Evolutionary conservation across 805 yeast genomes (phyloP).

Genomic region (Clavispora carvajalis): DNA sequence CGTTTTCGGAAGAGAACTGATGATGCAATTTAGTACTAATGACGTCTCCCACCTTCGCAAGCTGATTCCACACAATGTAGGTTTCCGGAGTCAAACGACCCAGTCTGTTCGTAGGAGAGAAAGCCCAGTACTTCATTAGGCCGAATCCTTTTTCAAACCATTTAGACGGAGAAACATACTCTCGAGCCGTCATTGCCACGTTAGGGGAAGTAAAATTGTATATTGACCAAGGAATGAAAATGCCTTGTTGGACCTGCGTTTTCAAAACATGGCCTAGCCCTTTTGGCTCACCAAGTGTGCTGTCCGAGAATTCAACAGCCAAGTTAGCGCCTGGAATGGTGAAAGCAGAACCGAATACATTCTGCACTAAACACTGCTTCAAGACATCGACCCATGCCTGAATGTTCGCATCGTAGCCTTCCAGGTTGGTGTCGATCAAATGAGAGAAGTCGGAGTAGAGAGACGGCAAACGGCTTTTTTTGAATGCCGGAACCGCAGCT

Average conservation of each 20-base stretch:
- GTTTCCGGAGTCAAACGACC: slow-evolving; percentile 18
- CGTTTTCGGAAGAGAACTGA: slow-evolving; percentile 9
- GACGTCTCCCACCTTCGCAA: slow-evolving; percentile 9
- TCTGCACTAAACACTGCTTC: slow-evolving; percentile 7
- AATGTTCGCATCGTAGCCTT: slow-evolving; percentile 40
- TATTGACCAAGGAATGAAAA: slow-evolving; percentile 12
- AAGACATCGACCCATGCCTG: slow-evolving; percentile 32
- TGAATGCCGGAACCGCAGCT: slow-evolving; percentile 18
- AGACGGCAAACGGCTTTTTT: slow-evolving; percentile 26
- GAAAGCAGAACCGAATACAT: slow-evolving; percentile 14
- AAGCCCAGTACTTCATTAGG: neutral
- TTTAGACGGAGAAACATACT: slow-evolving; percentile 9
- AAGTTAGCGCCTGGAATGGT: slow-evolving; percentile 17
- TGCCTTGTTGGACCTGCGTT: slow-evolving; percentile 18
- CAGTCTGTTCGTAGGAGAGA: neutral
- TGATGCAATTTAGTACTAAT: neutral
- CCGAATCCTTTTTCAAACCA: slow-evolving; percentile 1
- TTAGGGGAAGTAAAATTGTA: slow-evolving; percentile 2
- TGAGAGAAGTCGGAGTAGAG: slow-evolving; percentile 32
- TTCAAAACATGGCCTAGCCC: slow-evolving; percentile 20
- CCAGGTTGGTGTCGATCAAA: slow-evolving; percentile 31
- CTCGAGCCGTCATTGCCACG: slow-evolving; percentile 1
- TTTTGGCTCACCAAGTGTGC: slow-evolving; percentile 27
- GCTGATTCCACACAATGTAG: slow-evolving; percentile 19
- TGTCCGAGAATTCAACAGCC: slow-evolving; percentile 3